Evolutionary conservation across 352 stramenopile species (phyloP).

Genomic region (Phytophthora syringae): DNA sequence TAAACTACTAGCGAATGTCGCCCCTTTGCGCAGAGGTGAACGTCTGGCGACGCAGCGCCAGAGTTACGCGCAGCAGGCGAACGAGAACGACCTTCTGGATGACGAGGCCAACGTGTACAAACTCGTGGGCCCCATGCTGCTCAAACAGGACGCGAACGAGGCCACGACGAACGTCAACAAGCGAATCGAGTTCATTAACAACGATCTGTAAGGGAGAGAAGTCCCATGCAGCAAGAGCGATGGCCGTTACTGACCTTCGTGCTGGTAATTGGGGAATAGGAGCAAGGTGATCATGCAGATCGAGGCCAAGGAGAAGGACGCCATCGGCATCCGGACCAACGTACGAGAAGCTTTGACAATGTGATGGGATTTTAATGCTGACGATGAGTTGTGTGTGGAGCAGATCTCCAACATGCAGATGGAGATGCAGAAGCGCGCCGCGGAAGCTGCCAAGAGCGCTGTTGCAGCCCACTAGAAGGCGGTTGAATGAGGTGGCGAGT

Average conservation of each 20-base stretch:
- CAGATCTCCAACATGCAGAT: slow-evolving; percentile 91
- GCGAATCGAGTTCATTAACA: slow-evolving; percentile 96
- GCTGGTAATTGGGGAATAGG: slow-evolving; percentile 39
- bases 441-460: slow-evolving; percentile 74
- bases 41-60: no score
- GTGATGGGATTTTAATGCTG: slow-evolving; percentile 1
- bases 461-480: slow-evolving; percentile 47
- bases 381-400: neutral
- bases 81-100: no score
- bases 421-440: slow-evolving; percentile 89
- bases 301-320: slow-evolving; percentile 91
- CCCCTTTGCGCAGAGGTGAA: no score
- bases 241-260: neutral
- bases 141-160: slow-evolving; percentile 95
- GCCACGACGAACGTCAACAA: slow-evolving; percentile 96
- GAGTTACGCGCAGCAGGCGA: no score
- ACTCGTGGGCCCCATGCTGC: slow-evolving; percentile 81
- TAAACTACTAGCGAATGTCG: no score
- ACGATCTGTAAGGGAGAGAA: slow-evolving; percentile 87
- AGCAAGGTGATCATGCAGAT: slow-evolving; percentile 90
- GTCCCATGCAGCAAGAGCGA: no score
- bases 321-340: slow-evolving; percentile 87
- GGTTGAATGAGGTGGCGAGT: neutral
- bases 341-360: slow-evolving; percentile 39
- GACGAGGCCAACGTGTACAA: no score